Evolutionary conservation across 2,329 filamentous ascomycete species (phyloP).

Genomic region (Coniochaeta sp.): DNA sequence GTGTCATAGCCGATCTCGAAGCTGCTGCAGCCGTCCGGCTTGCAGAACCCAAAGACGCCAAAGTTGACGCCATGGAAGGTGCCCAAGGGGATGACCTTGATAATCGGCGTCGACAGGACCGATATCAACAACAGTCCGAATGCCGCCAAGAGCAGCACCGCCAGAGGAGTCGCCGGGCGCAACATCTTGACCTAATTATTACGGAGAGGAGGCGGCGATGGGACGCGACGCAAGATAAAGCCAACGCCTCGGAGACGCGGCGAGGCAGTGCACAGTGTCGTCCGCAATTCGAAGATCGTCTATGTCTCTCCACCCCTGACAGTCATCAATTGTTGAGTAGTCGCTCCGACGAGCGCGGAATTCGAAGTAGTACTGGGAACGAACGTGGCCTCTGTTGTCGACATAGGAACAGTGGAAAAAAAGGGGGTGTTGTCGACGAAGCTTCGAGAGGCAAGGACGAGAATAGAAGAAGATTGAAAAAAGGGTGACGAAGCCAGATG

Average conservation of each 20-base stretch:
- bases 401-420: not conserved
- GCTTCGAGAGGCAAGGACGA: not conserved
- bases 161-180: conserved; percentile 85
- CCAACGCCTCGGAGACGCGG: conserved; percentile 40
- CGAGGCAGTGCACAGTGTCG: conserved; percentile 7
- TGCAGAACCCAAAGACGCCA: conserved; percentile 89
- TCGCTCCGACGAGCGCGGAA: not conserved
- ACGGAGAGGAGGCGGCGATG: too few relatives aligned
- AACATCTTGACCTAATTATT: conserved; percentile 51
- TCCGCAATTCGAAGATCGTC: not conserved
- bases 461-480: not conserved
- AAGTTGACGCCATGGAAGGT: conserved; percentile 71
- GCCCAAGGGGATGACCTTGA: conserved; percentile 77
- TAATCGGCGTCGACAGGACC: conserved; percentile 84
- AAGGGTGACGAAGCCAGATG: not conserved
- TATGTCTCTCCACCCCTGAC: not conserved
- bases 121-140: conserved; percentile 82
- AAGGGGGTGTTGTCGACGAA: not conserved
- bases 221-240: conserved; percentile 11
- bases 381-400: not conserved
- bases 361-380: not conserved
- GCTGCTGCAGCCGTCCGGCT: conserved; percentile 55
- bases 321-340: not conserved
- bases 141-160: conserved; percentile 75
- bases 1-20: conserved; percentile 82